Conservation (phyloP, 2,329 filamentous ascomycete species). For the Nothomitra cinnamomea region DNA sequence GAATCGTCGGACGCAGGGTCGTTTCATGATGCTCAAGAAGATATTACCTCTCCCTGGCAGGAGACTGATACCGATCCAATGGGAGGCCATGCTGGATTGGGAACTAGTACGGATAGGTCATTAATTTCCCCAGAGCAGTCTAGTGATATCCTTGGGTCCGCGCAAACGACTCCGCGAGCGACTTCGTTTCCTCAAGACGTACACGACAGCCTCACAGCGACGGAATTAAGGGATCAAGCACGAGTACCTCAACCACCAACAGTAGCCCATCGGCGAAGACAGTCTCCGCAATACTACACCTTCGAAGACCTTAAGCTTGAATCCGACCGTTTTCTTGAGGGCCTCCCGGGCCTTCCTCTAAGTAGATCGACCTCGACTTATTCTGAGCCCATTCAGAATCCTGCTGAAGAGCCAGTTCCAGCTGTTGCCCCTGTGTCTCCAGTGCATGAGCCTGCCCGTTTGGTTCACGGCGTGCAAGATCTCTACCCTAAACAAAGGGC, state of each 20-base stretch:
- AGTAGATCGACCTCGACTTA: not conserved
- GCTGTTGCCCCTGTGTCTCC: no score
- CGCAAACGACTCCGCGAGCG: constrained; percentile 53
- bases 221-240: not conserved
- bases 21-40: constrained; percentile 12
- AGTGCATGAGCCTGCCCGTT: no score
- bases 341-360: not conserved
- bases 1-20: constrained; percentile 9
- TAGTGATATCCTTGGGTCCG: constrained; percentile 38
- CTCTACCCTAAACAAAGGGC: no score
- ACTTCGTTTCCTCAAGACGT: constrained; percentile 25
- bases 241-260: not conserved
- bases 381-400: not conserved
- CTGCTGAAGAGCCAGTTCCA: no score
- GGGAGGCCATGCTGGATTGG: not conserved
- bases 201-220: constrained; percentile 6
- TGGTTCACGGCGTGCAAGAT: no score
- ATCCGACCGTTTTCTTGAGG: not conserved
- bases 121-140: constrained; percentile 13
- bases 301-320: not conserved
- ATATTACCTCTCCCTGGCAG: not conserved
- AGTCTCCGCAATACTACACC: no score
- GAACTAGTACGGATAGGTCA: not conserved
- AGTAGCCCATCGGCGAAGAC: no score
- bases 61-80: not conserved